phyloP scores from a whole-genome alignment of 2,329 filamentous ascomycete species.

The Coniosporium tulheliwenetii region DNA sequence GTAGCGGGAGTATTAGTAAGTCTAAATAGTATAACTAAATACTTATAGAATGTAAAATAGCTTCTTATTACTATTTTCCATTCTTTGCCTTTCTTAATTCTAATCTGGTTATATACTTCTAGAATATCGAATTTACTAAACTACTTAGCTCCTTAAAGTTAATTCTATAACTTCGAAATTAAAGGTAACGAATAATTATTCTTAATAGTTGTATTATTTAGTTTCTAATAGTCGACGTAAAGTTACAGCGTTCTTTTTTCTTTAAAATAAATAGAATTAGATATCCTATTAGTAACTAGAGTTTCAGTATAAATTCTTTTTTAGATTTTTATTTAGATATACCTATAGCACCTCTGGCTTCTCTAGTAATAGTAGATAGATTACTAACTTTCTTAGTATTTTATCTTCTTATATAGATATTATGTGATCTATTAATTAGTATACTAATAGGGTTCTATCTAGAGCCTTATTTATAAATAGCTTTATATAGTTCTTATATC shows the following conservation, averaged over 20 bases:
- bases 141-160: not conserved
- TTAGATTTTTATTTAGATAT: no score
- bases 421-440: no score
- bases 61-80: slow-evolving; percentile 2
- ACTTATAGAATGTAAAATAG: slow-evolving; percentile 6
- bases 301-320: no score
- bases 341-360: no score
- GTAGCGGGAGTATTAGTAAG: slow-evolving; percentile 6
- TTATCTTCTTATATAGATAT: no score
- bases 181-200: slow-evolving; percentile 12
- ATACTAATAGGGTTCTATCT: no score
- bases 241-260: slow-evolving; percentile 7
- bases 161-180: slow-evolving; percentile 4
- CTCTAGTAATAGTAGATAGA: not conserved
- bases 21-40: slow-evolving; percentile 8
- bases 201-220: slow-evolving; percentile 17
- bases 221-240: slow-evolving; percentile 13
- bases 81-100: not conserved
- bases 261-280: slow-evolving; percentile 9
- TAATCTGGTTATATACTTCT: not conserved
- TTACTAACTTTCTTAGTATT: no score
- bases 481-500: no score
- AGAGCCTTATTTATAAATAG: no score
- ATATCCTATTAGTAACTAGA: no score
- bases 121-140: not conserved